Evolutionary conservation across 192 early-diverging fungal species (phyloP), one percentile per base, ranked within the genome.

Genomic region (Rhizophagus clarus): DNA sequence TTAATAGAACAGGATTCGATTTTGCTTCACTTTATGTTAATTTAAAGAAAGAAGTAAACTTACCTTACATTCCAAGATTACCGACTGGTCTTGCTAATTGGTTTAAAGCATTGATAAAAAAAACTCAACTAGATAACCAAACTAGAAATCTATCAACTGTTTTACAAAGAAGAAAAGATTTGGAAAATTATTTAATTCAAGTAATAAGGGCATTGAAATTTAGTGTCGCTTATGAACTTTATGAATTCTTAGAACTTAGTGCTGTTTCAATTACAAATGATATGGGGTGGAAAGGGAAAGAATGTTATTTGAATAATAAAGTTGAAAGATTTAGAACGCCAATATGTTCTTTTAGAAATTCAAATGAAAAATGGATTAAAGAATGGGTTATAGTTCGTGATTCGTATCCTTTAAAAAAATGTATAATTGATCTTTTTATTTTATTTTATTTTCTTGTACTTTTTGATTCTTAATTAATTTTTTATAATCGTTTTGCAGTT

Each of bases 261-360:
- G 89, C 91, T 10, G 86, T 93, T 51, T 92, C 90, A 22, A 88
- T 95, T 67, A 89, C 90, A 56, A 92, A 89, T 75, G 92, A 94
- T 70, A 92, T 94, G 85, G 92, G 94, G 0, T 95, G 94, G 94
- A 95, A 95, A 77, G 94, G 94, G 45, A 95, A 95, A 73, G 94
- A 95, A 78, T 91, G 91, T 20, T 91, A 91, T 73, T 79, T 95
- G 72, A 91, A 93, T 61, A 88, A 89, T 40, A 90, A 89, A 40
- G 84, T 90, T 31, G 89, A 91, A 62, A 88, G 88, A 78, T 86
- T 84, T n/a, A 84, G 70, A 10, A 86, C 84, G 9, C 80, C 85
- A 31, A 86, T 88, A 37, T 86, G 83, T 62, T 81, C 83, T 6
- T 70, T 81, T 32, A 64, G 67, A 15, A 76, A 63, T 22, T 63